A percentile compares a stretch with the other conserved stretches of the same genome.
Conservation (phyloP, 2,329 filamentous ascomycete genomes). For the Colletotrichum paranaense region DNA sequence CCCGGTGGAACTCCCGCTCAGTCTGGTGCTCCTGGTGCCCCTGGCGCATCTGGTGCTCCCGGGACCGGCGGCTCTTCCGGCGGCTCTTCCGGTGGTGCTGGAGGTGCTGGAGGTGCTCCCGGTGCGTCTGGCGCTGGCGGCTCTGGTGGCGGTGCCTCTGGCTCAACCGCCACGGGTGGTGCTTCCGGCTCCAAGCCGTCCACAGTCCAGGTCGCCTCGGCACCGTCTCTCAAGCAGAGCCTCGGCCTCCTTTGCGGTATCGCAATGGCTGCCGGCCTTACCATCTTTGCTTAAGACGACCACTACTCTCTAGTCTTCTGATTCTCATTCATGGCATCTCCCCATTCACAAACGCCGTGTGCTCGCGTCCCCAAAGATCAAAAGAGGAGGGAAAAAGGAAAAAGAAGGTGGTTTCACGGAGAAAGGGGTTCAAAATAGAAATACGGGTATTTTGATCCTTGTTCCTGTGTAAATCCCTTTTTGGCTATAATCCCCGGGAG, state of each 20-base stretch:
- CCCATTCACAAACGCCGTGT: not conserved
- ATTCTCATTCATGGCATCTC: not conserved
- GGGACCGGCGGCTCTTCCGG: not conserved
- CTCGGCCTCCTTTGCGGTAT: conserved; percentile 41
- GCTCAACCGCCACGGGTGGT: not conserved
- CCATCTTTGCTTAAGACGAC: conserved; percentile 10
- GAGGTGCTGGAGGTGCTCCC: not conserved
- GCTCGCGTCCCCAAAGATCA: not conserved
- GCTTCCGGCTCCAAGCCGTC: conserved; percentile 3
- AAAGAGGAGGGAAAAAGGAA: not conserved
- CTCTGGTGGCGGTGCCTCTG: not conserved
- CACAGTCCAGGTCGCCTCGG: conserved; percentile 25
- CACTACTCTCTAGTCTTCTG: not conserved
- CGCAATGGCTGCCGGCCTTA: conserved; percentile 40
- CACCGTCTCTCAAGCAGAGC: conserved; percentile 42
- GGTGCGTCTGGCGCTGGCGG: not conserved
- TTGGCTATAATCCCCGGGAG: not conserved
- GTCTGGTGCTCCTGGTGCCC: not conserved
- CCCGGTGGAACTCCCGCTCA: not conserved
- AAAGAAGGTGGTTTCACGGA: too few species aligned
- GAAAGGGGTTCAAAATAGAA: not conserved
- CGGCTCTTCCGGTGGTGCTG: not conserved
- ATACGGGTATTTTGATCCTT: not conserved
- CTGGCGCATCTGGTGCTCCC: not conserved
- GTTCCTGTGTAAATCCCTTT: too few species aligned